Base-by-base conservation (phyloP, 495 filamentous ascomycete genomes). In the Eremomyces bilateralis region DNA sequence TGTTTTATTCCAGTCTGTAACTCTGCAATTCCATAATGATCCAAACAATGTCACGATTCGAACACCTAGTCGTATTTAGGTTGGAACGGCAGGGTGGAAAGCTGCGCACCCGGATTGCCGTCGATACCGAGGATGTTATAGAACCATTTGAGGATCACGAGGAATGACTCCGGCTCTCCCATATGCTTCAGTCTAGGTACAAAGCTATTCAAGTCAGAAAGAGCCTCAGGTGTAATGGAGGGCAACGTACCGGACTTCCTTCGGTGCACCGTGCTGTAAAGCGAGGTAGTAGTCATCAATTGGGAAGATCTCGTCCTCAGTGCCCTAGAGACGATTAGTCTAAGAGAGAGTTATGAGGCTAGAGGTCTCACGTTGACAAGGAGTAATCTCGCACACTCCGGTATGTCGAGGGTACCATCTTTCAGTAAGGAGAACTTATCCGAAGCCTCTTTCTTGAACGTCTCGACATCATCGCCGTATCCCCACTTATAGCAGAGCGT, bases 361-460 rank as follows among this genome's bases (percentile, higher is more conserved):
- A n/a, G n/a, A n/a, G n/a, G n/a, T 8, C 65, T 29, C 50, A 73
- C 71, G 48, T 83, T 83, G 34, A 82, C 56, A 29, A 80, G 49
- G 22, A 83, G 47, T 36, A 83, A 48, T 29, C 71, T 55, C 13
- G 71, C 65, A 36, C 67, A 74, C 1, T 42, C 13, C 13, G 65
- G 63, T 53, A 59, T 58, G 39, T 74, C 55, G 16, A 81, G 45
- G 30, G 80, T 68, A 4, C 77, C 76, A 21, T 66, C 71, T 44
- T 78, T 67, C 0, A 82, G 53, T 11, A 85, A 53, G 20, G 75
- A 80, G 54, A 80, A 83, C 60, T 69, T 77, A 48, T 64, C 62
- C 51, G 68, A 63, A 16, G 62, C 71, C 2, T 67, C 60, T 30
- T 61, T 53, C 44, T 63, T 60, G 51, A 76, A 78, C 29, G 63